Evolutionary conservation across 2,329 filamentous ascomycete genomes (phyloP), one percentile per base, ranked within the genome.

Genomic region (Bipolaris cookei): DNA sequence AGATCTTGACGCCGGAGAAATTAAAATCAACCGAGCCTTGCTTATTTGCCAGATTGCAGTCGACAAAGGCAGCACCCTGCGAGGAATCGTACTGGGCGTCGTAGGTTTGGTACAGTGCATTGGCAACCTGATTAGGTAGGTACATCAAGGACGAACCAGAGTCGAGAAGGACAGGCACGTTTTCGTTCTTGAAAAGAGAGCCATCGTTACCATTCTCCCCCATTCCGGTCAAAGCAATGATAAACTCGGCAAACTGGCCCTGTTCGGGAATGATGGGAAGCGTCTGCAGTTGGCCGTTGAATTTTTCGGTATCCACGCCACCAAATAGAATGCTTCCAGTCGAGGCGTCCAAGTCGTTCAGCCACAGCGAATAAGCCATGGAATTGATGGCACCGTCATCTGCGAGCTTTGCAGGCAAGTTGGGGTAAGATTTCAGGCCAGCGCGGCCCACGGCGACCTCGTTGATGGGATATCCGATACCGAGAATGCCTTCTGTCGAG

Each of bases 401-500:
- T 20, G 86, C 81, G 72, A 95, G 81, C 63, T 86, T 81, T 71
- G 87, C 83, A 16, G 91, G 81, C 30, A 94, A 79, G 69, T 90
- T 86, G 13, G 82, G 73, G 63, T 87, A 87, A 7, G 79, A 72
- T 2, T 76, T 56, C 21, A 74, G 75, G 5, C 82, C 80, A 7
- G 81, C 83, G 61, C 85, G 81, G 49, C 83, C 82, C 43, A 90
- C 86, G 65, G 89, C 86, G 11, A 90, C 90, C 77, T 97, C 93
- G 73, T 96, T 95, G 62, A 82, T 75, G 0, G 83, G 73, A 73
- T 97, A 97, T 6, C 93, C 93, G 59, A 98, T 89, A 16, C 93
- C 93, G 18, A 97, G 76, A 39, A 98, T 91, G 37, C 91, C 91
- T 74, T 96, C 74, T 28, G 72, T 54, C 4, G 84, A 86, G 39